Evolutionary conservation across 192 early-diverging fungal species (phyloP).

Genomic region (Backusella tuberculispora): DNA sequence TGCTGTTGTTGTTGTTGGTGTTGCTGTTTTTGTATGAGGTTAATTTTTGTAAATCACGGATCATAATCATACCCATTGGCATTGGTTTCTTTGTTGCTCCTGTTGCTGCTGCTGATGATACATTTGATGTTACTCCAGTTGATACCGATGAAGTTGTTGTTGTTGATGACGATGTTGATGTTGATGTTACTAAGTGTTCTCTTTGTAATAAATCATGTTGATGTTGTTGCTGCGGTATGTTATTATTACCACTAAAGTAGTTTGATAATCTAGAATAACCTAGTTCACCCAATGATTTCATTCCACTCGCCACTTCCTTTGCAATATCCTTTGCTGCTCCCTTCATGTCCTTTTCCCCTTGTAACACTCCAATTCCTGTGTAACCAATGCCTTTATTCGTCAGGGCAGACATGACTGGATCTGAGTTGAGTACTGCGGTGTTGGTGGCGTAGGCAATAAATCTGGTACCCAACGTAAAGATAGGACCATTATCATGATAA

Average conservation of each 20-base stretch:
- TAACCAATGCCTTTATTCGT: conserved; percentile 22
- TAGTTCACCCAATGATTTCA: conserved; percentile 65
- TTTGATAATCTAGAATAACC: conserved; percentile 69
- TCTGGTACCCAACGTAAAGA: conserved; percentile 66
- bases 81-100: not conserved
- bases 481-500: conserved; percentile 38
- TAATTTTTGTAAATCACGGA: not conserved
- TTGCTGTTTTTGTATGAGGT: conserved; percentile 14
- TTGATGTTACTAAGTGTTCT: not conserved
- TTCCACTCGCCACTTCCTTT: conserved; percentile 79
- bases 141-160: not conserved
- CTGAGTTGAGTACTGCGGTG: conserved; percentile 34
- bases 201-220: not conserved
- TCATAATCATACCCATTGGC: conserved; percentile 9
- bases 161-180: not conserved
- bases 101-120: not conserved
- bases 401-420: conserved; percentile 8
- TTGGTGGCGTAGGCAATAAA: conserved; percentile 74
- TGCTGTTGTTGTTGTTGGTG: not conserved
- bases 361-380: conserved; percentile 25
- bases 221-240: not conserved
- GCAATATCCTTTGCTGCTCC: conserved; percentile 74
- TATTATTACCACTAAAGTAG: conserved; percentile 49
- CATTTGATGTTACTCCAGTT: not conserved
- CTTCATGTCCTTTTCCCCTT: conserved; percentile 48